These are phyloP conservation scores for Xylaria grammica DNA, from an alignment of 495 filamentous ascomycete species.

Conservation along the genomic window DNA sequence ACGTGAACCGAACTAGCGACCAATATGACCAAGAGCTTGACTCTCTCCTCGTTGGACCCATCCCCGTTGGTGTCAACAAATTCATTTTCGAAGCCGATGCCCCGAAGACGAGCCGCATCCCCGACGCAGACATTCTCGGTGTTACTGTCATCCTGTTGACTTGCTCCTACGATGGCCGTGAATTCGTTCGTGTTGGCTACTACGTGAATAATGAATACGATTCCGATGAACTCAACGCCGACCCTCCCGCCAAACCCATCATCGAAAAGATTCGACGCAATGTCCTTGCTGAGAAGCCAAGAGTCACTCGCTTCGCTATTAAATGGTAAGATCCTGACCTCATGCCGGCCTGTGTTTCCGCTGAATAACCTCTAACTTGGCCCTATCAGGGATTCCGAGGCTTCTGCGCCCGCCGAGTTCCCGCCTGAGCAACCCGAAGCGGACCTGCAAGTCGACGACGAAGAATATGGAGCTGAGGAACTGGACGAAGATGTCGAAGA, in stretches of 20 bases:
- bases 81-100: conserved; percentile 97
- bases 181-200: conserved; percentile 98
- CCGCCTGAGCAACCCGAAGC: conserved; percentile 97
- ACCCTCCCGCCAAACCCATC: conserved; percentile 88
- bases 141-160: conserved; percentile 97
- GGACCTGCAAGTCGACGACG: conserved; percentile 83
- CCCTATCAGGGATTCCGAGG: conserved; percentile 83
- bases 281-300: conserved; percentile 93
- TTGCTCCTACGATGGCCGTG: conserved; percentile 93
- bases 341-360: conserved; percentile 4
- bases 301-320: conserved; percentile 97
- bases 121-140: conserved; percentile 90
- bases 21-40: conserved; percentile 99
- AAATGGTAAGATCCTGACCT: conserved; percentile 74
- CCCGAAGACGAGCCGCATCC: conserved; percentile 86
- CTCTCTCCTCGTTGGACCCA: conserved; percentile 91
- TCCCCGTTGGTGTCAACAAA: conserved; percentile 96
- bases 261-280: conserved; percentile 91
- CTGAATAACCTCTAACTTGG: conserved; percentile 26
- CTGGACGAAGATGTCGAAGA: conserved; percentile 69
- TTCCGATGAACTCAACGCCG: conserved; percentile 81
- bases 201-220: conserved; percentile 99
- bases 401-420: conserved; percentile 92
- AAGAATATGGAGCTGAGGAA: conserved; percentile 87
- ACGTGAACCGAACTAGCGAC: conserved; percentile 60